Conservation (phyloP, 257 asterid genomes). For the Lavandula angustifolia region DNA sequence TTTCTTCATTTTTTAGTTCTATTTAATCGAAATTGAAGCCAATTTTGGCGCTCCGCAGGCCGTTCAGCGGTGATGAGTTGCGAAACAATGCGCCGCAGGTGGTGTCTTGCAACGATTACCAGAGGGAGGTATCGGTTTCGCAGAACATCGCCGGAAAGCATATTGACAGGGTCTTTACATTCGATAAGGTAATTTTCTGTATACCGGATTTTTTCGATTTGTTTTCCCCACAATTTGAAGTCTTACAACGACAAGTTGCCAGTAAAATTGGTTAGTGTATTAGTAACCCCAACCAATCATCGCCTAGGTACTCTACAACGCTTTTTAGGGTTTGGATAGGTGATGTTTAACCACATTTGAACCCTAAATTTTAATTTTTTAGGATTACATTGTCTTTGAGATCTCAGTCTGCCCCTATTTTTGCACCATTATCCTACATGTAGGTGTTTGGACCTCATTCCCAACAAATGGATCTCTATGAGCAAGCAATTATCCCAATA, state of each 20-base stretch:
- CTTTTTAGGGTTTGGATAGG: neutral
- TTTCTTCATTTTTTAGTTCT: neutral
- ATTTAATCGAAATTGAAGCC: neutral
- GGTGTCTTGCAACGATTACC: conserved; percentile 78
- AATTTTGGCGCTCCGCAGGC: conserved; percentile 47
- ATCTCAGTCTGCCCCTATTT: neutral
- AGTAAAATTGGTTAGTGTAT: conserved; percentile 5
- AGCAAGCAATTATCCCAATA: conserved; percentile 82
- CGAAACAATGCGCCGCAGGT: conserved; percentile 89
- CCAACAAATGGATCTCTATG: conserved; percentile 74
- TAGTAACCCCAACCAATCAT: neutral
- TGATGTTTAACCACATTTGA: neutral
- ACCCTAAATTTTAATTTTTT: neutral
- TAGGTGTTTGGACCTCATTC: conserved; percentile 91
- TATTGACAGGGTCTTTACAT: conserved; percentile 75
- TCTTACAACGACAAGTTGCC: neutral
- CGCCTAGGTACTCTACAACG: neutral
- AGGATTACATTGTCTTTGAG: neutral
- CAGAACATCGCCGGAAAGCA: conserved; percentile 92
- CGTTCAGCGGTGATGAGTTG: conserved; percentile 84
- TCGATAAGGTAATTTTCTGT: conserved; percentile 63
- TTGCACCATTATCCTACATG: neutral
- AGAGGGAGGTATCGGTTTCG: conserved; percentile 75
- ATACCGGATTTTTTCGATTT: neutral
- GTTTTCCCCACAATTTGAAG: neutral